Evolutionary conservation across 345 rosid genomes (phyloP), one percentile per base, ranked within the genome.

Genomic region (Citrus sp.): DNA sequence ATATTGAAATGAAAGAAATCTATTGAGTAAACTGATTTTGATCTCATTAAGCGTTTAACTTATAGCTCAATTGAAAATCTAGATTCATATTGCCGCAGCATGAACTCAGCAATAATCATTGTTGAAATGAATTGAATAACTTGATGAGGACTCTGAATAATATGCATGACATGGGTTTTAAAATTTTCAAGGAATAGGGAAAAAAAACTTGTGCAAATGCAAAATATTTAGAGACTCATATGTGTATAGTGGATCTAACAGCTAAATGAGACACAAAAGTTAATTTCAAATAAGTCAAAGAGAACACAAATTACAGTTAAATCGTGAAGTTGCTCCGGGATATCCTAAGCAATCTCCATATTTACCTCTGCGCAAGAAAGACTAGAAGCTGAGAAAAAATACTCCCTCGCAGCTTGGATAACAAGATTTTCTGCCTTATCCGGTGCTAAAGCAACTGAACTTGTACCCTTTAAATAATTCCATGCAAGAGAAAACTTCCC

Each of bases 401-500:
- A 96, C 84, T 96, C 99, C 81, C 90, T 88, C 19, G 98, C 98
- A 69, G 98, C 94, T 88, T 91, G 97, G 71, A 91, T 92, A 78
- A 94, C 95, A 81, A 96, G 95, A 85, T 80, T 89, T 85, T 94
- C 99, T 61, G 98, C 98, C 84, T 92, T 96, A 79, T 92, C 97
- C 76, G 87, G 77, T 82, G 94, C 88, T 87, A 96, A 80, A 79
- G 85, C 80, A 82, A 90, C 97, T 64, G 98, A 86, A 80, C 95
- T 88, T 76, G 94, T 94, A 77, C 98, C 98, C 81, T 91, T 96
- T 56, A 96, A 85, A 86, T 91, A 96, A 86, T 92, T 96, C 86
- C 98, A 90, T 27, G 95, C 99, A 68, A 94, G 92, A 81, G 99
- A 90, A 86, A 96, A 96, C 86, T 93, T 96, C 78, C 98, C 99